These are phyloP conservation scores for Candida railenensis DNA, from an alignment of 805 yeast genomes.

Conservation along the genomic window DNA sequence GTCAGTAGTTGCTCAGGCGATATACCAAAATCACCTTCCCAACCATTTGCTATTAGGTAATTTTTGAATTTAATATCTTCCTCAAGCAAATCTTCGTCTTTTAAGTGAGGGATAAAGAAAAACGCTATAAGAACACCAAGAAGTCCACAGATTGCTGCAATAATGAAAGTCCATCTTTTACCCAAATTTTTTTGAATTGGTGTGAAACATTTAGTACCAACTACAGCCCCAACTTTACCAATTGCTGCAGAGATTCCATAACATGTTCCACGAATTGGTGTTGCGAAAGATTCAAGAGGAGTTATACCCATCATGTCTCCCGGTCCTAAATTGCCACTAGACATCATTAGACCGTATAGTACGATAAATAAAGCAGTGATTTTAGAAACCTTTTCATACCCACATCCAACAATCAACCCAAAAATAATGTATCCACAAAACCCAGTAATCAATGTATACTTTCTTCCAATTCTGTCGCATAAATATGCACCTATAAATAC, in stretches of 20 bases:
- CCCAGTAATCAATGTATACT: slow-evolving; percentile 68
- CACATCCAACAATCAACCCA: slow-evolving; percentile 70
- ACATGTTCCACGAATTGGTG: slow-evolving; percentile 73
- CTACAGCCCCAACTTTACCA: slow-evolving; percentile 85
- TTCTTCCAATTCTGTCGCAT: slow-evolving; percentile 67
- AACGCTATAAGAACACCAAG: slow-evolving; percentile 60
- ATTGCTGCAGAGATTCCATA: slow-evolving; percentile 78
- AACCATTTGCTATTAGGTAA: slow-evolving; percentile 59
- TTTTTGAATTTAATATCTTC: slow-evolving; percentile 64
- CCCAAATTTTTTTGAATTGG: slow-evolving; percentile 68
- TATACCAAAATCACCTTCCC: slow-evolving; percentile 50
- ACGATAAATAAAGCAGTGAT: slow-evolving; percentile 65
- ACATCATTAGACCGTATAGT: slow-evolving; percentile 71
- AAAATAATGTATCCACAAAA: slow-evolving; percentile 69
- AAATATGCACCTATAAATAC: slow-evolving; percentile 66
- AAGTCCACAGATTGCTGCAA: slow-evolving; percentile 72
- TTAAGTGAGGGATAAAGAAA: slow-evolving; percentile 65
- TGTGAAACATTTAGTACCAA: slow-evolving; percentile 71
- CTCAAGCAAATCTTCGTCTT: slow-evolving; percentile 64
- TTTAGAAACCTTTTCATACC: slow-evolving; percentile 53
- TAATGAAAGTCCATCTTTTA: slow-evolving; percentile 71
- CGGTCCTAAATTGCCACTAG: slow-evolving; percentile 74
- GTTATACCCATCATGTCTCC: slow-evolving; percentile 71
- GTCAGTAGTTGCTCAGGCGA: slow-evolving; percentile 1
- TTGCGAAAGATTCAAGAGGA: slow-evolving; percentile 64